phyloP scores from a whole-genome alignment of 2,329 filamentous ascomycete genomes.

The Hyphodiscus sp. region DNA sequence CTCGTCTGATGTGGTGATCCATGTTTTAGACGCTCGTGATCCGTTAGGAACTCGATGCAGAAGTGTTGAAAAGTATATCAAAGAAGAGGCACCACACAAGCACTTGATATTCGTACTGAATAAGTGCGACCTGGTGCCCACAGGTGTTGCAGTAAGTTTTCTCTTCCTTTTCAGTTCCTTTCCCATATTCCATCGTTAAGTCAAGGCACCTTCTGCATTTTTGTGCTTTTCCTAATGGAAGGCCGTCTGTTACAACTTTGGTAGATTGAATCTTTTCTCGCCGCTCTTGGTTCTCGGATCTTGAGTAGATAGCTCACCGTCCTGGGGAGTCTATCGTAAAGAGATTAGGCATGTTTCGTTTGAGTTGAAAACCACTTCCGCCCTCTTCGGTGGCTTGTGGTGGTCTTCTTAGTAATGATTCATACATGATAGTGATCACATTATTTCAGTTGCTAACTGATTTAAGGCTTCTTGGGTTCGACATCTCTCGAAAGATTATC shows the following conservation, averaged over 20 bases:
- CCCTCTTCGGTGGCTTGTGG: conserved; percentile 56
- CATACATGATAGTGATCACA: conserved; percentile 56
- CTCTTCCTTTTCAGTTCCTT: conserved; percentile 10
- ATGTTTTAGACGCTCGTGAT: conserved; percentile 85
- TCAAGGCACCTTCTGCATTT: conserved; percentile 70
- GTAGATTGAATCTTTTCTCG: conserved; percentile 79
- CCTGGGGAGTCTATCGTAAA: conserved; percentile 76
- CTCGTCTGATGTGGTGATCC: conserved; percentile 92
- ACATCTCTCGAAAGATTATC: conserved; percentile 79
- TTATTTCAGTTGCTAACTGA: conserved; percentile 29
- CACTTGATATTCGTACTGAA: conserved; percentile 86
- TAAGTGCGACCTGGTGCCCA: conserved; percentile 90
- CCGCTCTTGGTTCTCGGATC: conserved; percentile 53
- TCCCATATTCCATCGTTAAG: conserved; percentile 60
- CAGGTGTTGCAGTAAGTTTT: conserved; percentile 79
- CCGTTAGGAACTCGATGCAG: conserved; percentile 84
- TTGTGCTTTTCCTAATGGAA: conserved; percentile 60
- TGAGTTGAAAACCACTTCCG: conserved; percentile 92
- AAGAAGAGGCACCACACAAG: conserved; percentile 91
- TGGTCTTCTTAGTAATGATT: conserved; percentile 98
- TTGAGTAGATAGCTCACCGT: conserved; percentile 73
- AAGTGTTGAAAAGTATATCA: conserved; percentile 88
- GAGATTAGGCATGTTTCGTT: conserved; percentile 68
- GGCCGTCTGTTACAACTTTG: conserved; percentile 98
- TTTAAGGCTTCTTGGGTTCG: conserved; percentile 87